These are phyloP conservation scores for Ophiocordyceps camponoti-rufipedis DNA, from an alignment of 2,329 filamentous ascomycete genomes.

Conservation along the genomic window DNA sequence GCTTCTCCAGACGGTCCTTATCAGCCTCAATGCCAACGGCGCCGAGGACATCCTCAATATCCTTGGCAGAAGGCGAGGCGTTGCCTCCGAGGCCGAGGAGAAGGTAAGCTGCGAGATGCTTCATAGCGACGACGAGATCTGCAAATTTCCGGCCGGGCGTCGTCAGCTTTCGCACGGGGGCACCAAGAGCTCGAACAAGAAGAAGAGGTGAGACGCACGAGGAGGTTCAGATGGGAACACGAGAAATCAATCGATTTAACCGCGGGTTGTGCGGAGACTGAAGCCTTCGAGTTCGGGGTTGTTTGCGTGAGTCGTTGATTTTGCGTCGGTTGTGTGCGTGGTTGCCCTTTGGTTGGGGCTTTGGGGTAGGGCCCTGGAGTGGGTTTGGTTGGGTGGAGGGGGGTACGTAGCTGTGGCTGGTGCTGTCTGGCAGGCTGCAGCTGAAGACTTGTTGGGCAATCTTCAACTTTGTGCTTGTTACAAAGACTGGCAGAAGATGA, in stretches of 20 bases:
- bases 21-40: constrained; percentile 94
- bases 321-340: not conserved
- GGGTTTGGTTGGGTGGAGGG: too few relatives aligned
- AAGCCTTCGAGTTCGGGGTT: constrained; percentile 71
- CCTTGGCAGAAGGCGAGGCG: constrained; percentile 63
- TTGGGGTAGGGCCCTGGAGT: constrained; percentile 8
- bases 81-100: constrained; percentile 92
- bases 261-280: constrained; percentile 97
- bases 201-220: constrained; percentile 16
- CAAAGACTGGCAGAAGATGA: too few relatives aligned
- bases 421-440: too few relatives aligned
- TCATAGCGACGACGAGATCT: constrained; percentile 54
- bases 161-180: constrained; percentile 4
- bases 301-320: not conserved
- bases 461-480: too few relatives aligned
- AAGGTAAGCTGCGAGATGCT: constrained; percentile 98
- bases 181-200: constrained; percentile 5
- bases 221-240: constrained; percentile 38
- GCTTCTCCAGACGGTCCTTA: constrained; percentile 63
- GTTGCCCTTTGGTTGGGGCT: constrained; percentile 6
- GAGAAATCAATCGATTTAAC: constrained; percentile 99
- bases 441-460: too few relatives aligned
- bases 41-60: constrained; percentile 78
- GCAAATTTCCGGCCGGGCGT: constrained; percentile 2
- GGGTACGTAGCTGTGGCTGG: too few relatives aligned